Conservation (phyloP, 2,329 filamentous ascomycete species). For the Fusarium transvaalense region DNA sequence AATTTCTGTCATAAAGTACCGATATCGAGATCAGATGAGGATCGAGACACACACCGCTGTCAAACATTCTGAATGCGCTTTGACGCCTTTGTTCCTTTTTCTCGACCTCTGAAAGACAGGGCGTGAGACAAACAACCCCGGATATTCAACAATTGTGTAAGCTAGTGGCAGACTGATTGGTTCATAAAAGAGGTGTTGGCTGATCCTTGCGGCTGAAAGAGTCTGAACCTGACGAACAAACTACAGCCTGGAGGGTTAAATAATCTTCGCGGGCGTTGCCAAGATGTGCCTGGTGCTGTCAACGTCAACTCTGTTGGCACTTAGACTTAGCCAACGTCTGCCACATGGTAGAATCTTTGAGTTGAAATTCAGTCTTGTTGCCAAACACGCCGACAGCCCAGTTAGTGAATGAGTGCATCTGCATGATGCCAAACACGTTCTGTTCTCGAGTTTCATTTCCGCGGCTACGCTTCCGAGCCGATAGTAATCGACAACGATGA, state of each 20-base stretch:
- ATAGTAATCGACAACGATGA: background rate
- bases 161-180: background rate
- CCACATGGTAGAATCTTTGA: background rate
- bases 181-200: background rate
- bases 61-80: background rate
- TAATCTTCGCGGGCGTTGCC: constrained; percentile 2
- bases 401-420: background rate
- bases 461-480: background rate
- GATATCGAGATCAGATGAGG: background rate
- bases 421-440: background rate
- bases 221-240: background rate
- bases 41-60: background rate
- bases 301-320: background rate
- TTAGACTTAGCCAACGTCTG: background rate
- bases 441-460: background rate
- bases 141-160: constrained; percentile 1
- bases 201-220: background rate
- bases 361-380: background rate
- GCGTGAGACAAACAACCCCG: constrained; percentile 19
- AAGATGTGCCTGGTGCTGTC: background rate
- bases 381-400: background rate
- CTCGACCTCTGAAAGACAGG: background rate
- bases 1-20: background rate
- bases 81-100: background rate
- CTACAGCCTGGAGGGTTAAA: background rate